Conservation (phyloP, 2,329 filamentous ascomycete species). For the Pyrenophora teres region DNA sequence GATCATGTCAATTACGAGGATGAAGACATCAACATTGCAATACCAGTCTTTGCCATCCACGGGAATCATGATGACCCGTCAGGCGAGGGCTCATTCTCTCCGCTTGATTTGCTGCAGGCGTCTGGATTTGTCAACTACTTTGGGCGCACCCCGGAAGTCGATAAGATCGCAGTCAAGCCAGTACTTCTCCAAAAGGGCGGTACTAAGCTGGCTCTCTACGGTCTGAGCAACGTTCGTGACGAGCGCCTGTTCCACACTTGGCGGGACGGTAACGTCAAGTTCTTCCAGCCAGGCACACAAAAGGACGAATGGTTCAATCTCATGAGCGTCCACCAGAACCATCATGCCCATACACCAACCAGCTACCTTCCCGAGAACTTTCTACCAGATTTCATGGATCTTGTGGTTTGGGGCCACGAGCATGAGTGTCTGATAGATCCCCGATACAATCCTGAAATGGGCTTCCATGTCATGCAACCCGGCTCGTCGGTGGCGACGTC, state of each 20-base stretch:
- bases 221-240: conserved; percentile 93
- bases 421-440: conserved; percentile 95
- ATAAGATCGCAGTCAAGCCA: conserved; percentile 91
- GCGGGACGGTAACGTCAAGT: conserved; percentile 88
- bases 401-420: conserved; percentile 96
- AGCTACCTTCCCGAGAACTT: conserved; percentile 95
- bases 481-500: conserved; percentile 96
- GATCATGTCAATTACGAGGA: conserved; percentile 98
- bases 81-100: conserved; percentile 91
- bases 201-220: conserved; percentile 91
- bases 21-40: conserved; percentile 93
- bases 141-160: conserved; percentile 85
- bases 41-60: conserved; percentile 97
- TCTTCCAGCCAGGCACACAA: conserved; percentile 81
- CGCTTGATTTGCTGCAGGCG: conserved; percentile 87
- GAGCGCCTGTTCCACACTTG: conserved; percentile 95
- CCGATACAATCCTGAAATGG: conserved; percentile 78
- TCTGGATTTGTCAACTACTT: conserved; percentile 96
- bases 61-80: conserved; percentile 98
- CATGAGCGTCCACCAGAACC: conserved; percentile 94
- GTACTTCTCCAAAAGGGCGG: conserved; percentile 89
- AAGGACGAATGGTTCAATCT: conserved; percentile 94
- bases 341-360: conserved; percentile 87
- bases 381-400: conserved; percentile 85
- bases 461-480: conserved; percentile 95